Evolutionary conservation across 1,139 yeast genomes (phyloP).

Genomic region (Saccharomyces uvarum): DNA sequence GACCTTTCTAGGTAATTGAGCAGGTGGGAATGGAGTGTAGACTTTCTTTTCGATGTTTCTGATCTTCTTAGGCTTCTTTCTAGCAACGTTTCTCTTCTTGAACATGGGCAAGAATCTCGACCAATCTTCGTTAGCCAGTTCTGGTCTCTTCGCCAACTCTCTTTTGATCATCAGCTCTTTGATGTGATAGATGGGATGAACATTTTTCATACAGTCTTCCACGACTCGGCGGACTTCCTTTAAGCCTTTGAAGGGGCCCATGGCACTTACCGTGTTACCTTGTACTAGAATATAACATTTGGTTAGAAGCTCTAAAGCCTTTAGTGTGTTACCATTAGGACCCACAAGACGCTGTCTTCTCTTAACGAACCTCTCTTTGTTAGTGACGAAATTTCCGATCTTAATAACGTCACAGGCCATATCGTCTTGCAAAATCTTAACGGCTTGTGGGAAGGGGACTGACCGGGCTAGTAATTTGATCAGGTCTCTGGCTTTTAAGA

Average conservation of each 20-base stretch:
- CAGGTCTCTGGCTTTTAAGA: constrained; percentile 88
- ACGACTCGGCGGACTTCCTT: constrained; percentile 90
- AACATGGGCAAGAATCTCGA: constrained; percentile 92
- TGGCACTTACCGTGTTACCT: constrained; percentile 93
- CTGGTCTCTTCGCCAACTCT: constrained; percentile 91
- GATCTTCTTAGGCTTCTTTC: constrained; percentile 73
- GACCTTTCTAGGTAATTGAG: constrained; percentile 91
- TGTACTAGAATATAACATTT: constrained; percentile 92
- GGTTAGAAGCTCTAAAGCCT: constrained; percentile 87
- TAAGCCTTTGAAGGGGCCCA: constrained; percentile 94
- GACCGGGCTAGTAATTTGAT: constrained; percentile 90
- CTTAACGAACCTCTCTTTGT: constrained; percentile 88
- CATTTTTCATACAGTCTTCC: constrained; percentile 93
- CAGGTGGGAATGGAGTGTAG: constrained; percentile 99
- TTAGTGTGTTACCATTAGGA: constrained; percentile 92
- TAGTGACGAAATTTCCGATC: constrained; percentile 81
- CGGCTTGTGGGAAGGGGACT: constrained; percentile 95
- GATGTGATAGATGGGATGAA: constrained; percentile 94
- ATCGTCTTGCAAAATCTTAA: constrained; percentile 83
- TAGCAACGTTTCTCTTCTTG: constrained; percentile 91
- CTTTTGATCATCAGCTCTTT: constrained; percentile 96
- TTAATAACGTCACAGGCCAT: constrained; percentile 93
- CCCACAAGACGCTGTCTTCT: constrained; percentile 96
- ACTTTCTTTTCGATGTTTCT: constrained; percentile 61
- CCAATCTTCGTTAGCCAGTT: constrained; percentile 94